Evolutionary conservation across 306 rosid species (phyloP).

Genomic region (Vigna angularis): DNA sequence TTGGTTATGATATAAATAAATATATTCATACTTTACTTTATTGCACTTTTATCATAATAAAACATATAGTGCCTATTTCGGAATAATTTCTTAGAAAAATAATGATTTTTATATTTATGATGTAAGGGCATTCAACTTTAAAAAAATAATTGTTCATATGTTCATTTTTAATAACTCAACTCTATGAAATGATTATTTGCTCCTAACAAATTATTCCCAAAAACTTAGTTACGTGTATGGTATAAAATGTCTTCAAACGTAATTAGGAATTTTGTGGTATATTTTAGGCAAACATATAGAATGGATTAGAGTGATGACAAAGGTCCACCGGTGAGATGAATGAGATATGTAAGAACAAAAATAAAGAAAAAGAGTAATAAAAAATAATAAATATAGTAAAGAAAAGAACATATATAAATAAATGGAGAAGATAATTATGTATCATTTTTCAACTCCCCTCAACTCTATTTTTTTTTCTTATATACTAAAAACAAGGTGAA

Average conservation of each 20-base stretch:
- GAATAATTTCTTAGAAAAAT: background rate
- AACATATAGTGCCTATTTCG: background rate
- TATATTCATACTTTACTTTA: background rate
- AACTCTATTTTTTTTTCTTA: background rate
- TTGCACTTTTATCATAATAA: background rate
- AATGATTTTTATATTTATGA: background rate
- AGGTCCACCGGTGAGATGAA: background rate
- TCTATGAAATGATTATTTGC: background rate
- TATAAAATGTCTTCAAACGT: background rate
- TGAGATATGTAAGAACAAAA: background rate
- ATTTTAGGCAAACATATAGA: background rate
- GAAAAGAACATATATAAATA: background rate
- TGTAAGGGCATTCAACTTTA: background rate
- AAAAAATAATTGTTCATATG: background rate
- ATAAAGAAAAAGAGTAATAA: background rate
- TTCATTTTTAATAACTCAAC: background rate
- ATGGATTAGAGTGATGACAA: background rate
- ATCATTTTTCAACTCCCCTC: background rate
- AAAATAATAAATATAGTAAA: background rate
- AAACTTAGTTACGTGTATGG: background rate
- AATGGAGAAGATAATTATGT: background rate
- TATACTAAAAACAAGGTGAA: background rate
- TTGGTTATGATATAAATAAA: background rate
- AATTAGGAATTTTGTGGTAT: background rate
- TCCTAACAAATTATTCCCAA: background rate